Base-by-base conservation (phyloP, 306 rosid genomes). In the Argentina anserina region DNA sequence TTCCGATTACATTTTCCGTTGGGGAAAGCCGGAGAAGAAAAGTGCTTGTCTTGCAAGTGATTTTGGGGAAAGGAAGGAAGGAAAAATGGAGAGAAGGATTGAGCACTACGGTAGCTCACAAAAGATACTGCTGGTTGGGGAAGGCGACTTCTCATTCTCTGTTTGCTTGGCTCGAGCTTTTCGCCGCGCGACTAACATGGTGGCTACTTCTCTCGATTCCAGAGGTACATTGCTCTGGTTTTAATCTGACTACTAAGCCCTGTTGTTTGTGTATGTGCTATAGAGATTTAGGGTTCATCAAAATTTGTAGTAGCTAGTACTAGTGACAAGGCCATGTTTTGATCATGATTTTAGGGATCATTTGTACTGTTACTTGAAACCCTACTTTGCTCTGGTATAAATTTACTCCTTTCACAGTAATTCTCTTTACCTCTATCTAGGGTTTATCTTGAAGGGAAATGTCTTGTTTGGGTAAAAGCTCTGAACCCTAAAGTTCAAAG, bases 121-220 rank as follows among this genome's bases (percentile, higher is more conserved):
- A 47, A 33, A 29, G 46, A 78, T 70, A 10, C 10, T 82, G 52
- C 52, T 82, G 20, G 75, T 70, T 65, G 80, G 85, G 4, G 85
- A 82, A 50, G 82, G 82, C 2, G 79, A 77, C 50, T 81, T 81
- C 40, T 81, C 85, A 0, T 77, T 81, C 28, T 69, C 85, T 33
- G 79, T 70, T 41, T 81, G 79, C 18, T 74, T 81, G 18, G 79
- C 85, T 3, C 55, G 43, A 69, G 71, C 74, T 8, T 77, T 77
- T 70, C 43, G 75, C 33, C 26, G 14, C 33, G 85, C 82, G 0
- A 0, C 7, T 11, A 81, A 81, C 46, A 69, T 81, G 71, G 73
- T 70, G 3, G 85, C 82, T 2, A 77, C 85, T 42, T 74, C 82
- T 36, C 49, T 74, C 25, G 61, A 77, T 10, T 69, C 77, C 33